Base-by-base conservation (phyloP, 495 filamentous ascomycete species). In the Niebla homalea region DNA sequence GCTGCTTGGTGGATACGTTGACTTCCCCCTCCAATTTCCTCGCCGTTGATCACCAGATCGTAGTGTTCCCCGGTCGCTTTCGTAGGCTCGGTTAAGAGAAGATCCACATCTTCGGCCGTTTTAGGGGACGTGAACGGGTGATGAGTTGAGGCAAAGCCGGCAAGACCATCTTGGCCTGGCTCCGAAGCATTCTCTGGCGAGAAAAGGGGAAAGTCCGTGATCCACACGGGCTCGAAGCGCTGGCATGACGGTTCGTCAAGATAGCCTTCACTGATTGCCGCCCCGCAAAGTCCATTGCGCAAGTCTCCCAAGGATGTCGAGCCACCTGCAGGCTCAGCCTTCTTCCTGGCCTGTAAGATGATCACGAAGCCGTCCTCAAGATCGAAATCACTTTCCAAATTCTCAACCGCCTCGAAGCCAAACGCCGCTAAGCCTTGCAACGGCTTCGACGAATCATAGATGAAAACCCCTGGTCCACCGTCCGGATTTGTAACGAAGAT, bases 111-210 rank as follows among this genome's bases (percentile, higher is more conserved):
- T 12, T 70, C 67, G 12, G 74, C 56, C 5, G 78, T 74, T 47
- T 83, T 78, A 0, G 93, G 92, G 0, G 93, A 84, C 3, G 92
- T 98, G 65, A 98, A 98, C 1, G 93, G 92, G 63, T 98, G 92
- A 56, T 98, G 92, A 0, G 90, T 96, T 6, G 92, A 81, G 15
- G 80, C 79, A 61, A 97, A 73, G 4, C 88, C 88, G 0, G 89
- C 79, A 11, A 67, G 61, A 16, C 89, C 89, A 25, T 82, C 84
- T 64, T 95, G 90, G 3, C 89, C 89, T 5, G 87, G 84, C 43
- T 90, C 85, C 3, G 51, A 38, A 19, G 16, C 21, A 36, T 75
- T 77, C 21, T 67, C 67, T 0, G 84, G 84, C 0, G 85, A 83
- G 68, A 98, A 97, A 46, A 98, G 79, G 6, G 92, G 92, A 64